A percentile compares a stretch with the other conserved stretches of the same genome.
phyloP scores from a whole-genome alignment of 1,284 basidiomycete species.

The Moniliella sp. region DNA sequence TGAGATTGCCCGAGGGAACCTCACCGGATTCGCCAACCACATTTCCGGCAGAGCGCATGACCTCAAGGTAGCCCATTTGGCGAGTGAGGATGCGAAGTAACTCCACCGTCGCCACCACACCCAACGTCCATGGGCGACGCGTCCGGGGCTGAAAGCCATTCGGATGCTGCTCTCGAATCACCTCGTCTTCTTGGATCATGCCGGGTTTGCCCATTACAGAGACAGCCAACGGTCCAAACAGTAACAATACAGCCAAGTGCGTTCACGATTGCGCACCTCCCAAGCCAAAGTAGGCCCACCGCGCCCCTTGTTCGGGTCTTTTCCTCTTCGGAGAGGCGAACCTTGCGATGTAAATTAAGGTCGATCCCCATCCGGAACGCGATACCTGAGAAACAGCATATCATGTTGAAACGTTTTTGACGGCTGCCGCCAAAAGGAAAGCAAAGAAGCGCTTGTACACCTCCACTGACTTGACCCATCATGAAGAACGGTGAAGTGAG shows the following conservation, averaged over 20 bases:
- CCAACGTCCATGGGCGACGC: constrained; percentile 24
- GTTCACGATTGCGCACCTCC: constrained; percentile 78
- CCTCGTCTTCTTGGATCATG: constrained; percentile 65
- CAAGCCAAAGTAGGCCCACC: constrained; percentile 43
- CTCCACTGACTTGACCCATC: constrained; percentile 81
- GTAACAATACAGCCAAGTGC: constrained; percentile 81
- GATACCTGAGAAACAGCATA: constrained; percentile 46
- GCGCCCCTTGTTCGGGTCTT: constrained; percentile 27
- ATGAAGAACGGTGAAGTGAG: too few species aligned
- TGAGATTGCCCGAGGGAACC: too few species aligned
- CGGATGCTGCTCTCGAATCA: constrained; percentile 55
- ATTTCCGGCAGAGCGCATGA: too few species aligned
- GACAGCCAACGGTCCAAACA: constrained; percentile 58
- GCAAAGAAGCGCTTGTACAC: constrained; percentile 36
- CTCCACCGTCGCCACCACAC: constrained; percentile 16
- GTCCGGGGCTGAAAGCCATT: constrained; percentile 41
- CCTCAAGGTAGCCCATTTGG: too few species aligned
- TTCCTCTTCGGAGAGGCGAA: constrained; percentile 40
- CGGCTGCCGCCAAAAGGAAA: constrained; percentile 35
- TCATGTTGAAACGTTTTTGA: constrained; percentile 59
- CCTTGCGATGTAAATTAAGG: constrained; percentile 78
- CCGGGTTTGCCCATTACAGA: constrained; percentile 75
- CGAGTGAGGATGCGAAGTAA: constrained; percentile 20
- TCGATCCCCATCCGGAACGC: constrained; percentile 71
- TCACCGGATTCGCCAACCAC: too few species aligned